Percentiles rank a stretch among this genome's conserved stretches.
phyloP scores from a whole-genome alignment of 1,284 basidiomycete genomes.

The Tilletia horrida region DNA sequence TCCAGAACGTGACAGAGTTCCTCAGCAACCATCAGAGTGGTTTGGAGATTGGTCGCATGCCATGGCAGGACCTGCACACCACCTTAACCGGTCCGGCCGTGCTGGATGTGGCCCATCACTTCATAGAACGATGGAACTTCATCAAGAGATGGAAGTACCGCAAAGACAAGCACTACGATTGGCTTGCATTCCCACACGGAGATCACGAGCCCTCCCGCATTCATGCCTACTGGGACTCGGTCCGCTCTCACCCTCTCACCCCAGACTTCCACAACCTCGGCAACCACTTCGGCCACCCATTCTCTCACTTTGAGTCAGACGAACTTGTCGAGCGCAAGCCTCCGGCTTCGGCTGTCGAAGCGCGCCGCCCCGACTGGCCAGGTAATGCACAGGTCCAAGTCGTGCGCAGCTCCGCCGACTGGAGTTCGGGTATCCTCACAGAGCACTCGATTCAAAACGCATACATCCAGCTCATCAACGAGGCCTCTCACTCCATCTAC shows the following conservation, averaged over 20 bases:
- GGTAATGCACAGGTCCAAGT: constrained; percentile 66
- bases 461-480: constrained; percentile 75
- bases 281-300: constrained; percentile 27
- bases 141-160: constrained; percentile 55
- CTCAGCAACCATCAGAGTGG: constrained; percentile 71
- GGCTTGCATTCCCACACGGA: constrained; percentile 80
- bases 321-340: constrained; percentile 22
- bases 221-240: constrained; percentile 19
- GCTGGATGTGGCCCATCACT: constrained; percentile 85
- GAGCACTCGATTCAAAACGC: constrained; percentile 52
- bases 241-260: constrained; percentile 65
- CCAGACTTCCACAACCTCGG: constrained; percentile 29
- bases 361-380: constrained; percentile 1
- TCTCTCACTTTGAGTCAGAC: not conserved
- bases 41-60: constrained; percentile 59
- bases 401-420: constrained; percentile 77
- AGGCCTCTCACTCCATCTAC: constrained; percentile 82
- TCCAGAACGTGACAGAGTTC: constrained; percentile 66
- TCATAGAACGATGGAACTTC: constrained; percentile 76
- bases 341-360: constrained; percentile 18
- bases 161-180: constrained; percentile 61
- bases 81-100: constrained; percentile 77
- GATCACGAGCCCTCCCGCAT: constrained; percentile 62
- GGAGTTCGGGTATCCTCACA: constrained; percentile 82
- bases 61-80: constrained; percentile 61